phyloP scores from a whole-genome alignment of 306 rosid species.

The Ormosia emarginata region DNA sequence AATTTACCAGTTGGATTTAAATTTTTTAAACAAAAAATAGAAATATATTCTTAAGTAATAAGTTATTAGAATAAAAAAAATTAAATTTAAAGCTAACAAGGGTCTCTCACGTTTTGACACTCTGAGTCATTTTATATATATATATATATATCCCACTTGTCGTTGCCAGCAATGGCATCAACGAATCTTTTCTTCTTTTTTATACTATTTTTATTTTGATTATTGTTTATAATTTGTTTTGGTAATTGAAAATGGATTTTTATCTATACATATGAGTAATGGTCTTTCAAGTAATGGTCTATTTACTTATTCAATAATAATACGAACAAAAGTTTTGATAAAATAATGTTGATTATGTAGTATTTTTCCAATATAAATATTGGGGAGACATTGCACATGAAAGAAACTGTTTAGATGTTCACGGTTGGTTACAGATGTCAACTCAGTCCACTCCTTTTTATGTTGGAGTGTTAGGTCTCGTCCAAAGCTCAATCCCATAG shows the following conservation, averaged over 20 bases:
- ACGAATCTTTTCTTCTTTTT: background rate
- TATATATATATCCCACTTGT: background rate
- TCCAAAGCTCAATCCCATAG: background rate
- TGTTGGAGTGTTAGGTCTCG: background rate
- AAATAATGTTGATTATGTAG: background rate
- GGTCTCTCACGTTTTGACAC: no score
- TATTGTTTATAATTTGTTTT: background rate
- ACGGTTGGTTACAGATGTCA: background rate
- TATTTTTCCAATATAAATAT: background rate
- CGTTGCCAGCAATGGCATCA: background rate
- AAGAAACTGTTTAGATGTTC: background rate
- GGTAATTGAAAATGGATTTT: background rate
- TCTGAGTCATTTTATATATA: no score
- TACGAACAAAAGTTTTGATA: background rate
- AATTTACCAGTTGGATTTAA: no score
- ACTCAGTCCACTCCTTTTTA: background rate
- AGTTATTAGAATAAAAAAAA: no score
- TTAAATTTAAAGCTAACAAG: no score
- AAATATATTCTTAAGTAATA: no score
- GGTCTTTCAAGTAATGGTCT: no score
- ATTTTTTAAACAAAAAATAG: no score
- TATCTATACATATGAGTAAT: background rate
- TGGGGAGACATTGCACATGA: slow-evolving; percentile 7
- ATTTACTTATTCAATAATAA: background rate
- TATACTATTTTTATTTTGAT: background rate